Evolutionary conservation across 345 rosid genomes (phyloP), one percentile per base, ranked within the genome.

Genomic region (Citrus unshiu): DNA sequence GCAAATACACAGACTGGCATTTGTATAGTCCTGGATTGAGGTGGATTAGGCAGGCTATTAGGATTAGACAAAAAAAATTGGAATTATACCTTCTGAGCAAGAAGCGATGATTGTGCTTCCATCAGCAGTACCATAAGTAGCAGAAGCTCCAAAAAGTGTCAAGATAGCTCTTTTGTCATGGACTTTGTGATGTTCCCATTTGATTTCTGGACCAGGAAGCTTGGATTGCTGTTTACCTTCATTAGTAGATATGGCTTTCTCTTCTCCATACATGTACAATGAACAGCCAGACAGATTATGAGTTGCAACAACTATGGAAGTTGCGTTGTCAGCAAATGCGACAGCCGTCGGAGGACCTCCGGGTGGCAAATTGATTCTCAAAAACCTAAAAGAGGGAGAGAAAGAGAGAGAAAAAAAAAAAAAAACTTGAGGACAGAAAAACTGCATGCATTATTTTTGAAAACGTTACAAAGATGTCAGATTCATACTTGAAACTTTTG

Each of bases 341-440:
- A 94, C 89, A 57, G 95, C 99, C 16, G 86, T 81, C 21, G 97
- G 99, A 81, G 90, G 94, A 76, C 97, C 95, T 78, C 99, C 98
- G 77, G 93, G 89, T 13, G 94, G 97, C 81, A 96, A 77, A 84
- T 88, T 93, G 70, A 94, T 91, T 84, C 93, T 87, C 76, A 93
- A 79, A 81, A 96, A 91, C 82, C 98, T 96, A 83, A 79, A 83
- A 25, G 68, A 39, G 10, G 0, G 7, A 2, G 7, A 9, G 43
- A 8, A 0, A 8, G 40, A 35, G 7, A 35, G 39, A 6, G 4
- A 30, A 3, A 30, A 30, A 72, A 12, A 39, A 81, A 2, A n/a
- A 35, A 79, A 9, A 21, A 71, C 18, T 57, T 68, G 66, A 82
- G 34, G 34, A 72, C 54, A 25, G 40, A 37, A 19, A 63, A 75